phyloP scores from a whole-genome alignment of 2,329 filamentous ascomycete genomes.

The Tolypocladium ovalisporum region DNA sequence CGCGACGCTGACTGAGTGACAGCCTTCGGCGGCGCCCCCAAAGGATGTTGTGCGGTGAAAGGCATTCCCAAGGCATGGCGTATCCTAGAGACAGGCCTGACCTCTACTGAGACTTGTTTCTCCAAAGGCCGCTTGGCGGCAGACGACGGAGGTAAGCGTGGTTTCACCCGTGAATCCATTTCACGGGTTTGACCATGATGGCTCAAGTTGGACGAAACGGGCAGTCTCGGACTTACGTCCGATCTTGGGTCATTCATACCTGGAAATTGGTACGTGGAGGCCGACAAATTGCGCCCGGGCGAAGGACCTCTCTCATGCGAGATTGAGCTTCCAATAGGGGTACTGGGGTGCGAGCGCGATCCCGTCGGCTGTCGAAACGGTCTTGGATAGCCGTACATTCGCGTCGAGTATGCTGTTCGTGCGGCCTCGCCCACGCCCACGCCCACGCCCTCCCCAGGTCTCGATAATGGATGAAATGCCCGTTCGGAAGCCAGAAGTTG shows the following conservation, averaged over 20 bases:
- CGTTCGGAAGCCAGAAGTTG: conserved; percentile 9
- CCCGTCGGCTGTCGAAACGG: conserved; percentile 14
- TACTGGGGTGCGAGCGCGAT: conserved; percentile 21
- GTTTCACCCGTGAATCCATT: conserved; percentile 11
- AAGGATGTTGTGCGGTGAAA: conserved; percentile 8
- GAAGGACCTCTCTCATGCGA: conserved; percentile 15
- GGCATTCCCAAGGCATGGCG: conserved; percentile 15
- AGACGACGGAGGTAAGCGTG: conserved; percentile 11
- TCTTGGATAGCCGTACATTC: conserved; percentile 10
- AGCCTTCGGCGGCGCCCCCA: conserved; percentile 19
- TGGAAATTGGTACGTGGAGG: conserved; percentile 18
- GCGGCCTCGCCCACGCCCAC: no score
- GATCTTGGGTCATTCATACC: conserved; percentile 15
- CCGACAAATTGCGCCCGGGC: conserved; percentile 22
- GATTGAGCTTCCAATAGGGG: conserved; percentile 16
- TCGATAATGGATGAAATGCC: conserved; percentile 4
- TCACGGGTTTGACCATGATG: conserved; percentile 13
- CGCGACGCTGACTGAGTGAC: conserved; percentile 23
- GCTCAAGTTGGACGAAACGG: conserved; percentile 17
- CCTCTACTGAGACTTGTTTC: conserved; percentile 13
- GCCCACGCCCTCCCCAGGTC: conserved; percentile 7
- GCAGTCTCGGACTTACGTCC: conserved; percentile 19
- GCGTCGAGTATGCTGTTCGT: conserved; percentile 9
- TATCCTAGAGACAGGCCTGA: conserved; percentile 12
- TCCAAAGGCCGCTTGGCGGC: conserved; percentile 22